A percentile compares a stretch with the other conserved stretches of the same genome.
Evolutionary conservation across 148 eudicot species (phyloP).

Genomic region (Rhododendron kiyosumense): DNA sequence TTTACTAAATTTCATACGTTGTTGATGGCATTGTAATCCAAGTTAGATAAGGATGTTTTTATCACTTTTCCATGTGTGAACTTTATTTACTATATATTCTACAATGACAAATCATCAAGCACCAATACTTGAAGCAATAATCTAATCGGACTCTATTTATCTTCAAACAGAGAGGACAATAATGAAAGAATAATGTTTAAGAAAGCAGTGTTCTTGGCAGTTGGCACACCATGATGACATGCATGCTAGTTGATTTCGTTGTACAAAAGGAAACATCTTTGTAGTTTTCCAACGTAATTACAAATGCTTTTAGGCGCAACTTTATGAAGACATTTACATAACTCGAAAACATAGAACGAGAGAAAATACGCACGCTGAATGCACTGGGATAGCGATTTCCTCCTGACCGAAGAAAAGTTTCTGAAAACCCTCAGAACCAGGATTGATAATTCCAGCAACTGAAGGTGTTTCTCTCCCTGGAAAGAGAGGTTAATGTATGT

Average conservation of each 20-base stretch:
- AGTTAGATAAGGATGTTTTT: background rate
- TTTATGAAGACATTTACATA: background rate
- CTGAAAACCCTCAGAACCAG: conserved; percentile 97
- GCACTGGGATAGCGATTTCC: conserved; percentile 98
- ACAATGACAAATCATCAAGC: background rate
- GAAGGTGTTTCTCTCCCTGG: conserved; percentile 98
- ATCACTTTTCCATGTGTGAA: background rate
- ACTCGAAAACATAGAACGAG: background rate
- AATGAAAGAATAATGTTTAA: background rate
- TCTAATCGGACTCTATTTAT: background rate
- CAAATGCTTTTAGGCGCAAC: background rate
- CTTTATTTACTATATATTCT: background rate
- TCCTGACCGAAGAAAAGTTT: conserved; percentile 98
- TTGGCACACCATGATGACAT: background rate
- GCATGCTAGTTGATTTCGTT: background rate
- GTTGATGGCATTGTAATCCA: background rate
- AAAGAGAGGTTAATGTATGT: conserved; percentile 3
- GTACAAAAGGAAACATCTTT: background rate
- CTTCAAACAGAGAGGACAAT: background rate
- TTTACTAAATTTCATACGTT: no score
- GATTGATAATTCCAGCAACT: conserved; percentile 94
- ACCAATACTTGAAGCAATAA: background rate
- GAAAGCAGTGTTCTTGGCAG: background rate
- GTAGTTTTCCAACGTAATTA: background rate
- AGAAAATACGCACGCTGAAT: conserved; percentile 63